Conservation (phyloP, 2,329 filamentous ascomycete genomes). For the Achaetomium macrosporum region DNA sequence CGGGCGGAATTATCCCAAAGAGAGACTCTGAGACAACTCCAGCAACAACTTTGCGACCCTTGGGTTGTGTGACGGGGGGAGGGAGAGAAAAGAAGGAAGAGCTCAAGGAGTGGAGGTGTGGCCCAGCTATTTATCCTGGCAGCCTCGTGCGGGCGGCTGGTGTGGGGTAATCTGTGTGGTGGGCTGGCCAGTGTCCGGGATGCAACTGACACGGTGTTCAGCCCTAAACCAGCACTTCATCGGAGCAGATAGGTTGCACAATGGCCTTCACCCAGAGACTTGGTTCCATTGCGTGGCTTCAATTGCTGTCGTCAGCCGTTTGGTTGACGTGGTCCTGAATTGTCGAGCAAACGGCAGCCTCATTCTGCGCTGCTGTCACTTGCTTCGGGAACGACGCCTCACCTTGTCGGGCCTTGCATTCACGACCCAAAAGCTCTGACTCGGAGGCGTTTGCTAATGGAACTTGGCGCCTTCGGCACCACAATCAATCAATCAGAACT, state of each 20-base stretch:
- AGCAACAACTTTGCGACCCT: conserved; percentile 53
- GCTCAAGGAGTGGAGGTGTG: conserved; percentile 32
- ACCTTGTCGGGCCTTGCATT: too few relatives aligned
- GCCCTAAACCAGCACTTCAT: background rate
- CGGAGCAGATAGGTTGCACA: background rate
- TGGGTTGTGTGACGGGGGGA: conserved; percentile 49
- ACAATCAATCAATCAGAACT: conserved; percentile 18
- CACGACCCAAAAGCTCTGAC: too few relatives aligned
- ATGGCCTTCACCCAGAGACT: background rate
- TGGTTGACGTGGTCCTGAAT: conserved; percentile 1
- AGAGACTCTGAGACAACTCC: conserved; percentile 43
- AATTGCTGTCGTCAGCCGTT: conserved; percentile 3
- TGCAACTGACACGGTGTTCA: too few relatives aligned
- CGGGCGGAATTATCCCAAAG: conserved; percentile 49
- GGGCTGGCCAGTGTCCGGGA: too few relatives aligned
- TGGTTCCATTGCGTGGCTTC: background rate
- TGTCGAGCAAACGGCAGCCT: background rate
- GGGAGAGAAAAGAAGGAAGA: conserved; percentile 42
- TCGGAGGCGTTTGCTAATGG: too few relatives aligned
- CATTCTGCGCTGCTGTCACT: background rate
- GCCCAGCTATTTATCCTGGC: conserved; percentile 33
- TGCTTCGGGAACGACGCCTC: background rate
- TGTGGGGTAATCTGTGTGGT: too few relatives aligned
- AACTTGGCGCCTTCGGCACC: too few relatives aligned
- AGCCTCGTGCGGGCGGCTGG: too few relatives aligned